These are phyloP conservation scores for Fusarium duplospermum DNA, from an alignment of 2,329 filamentous ascomycete genomes.

Conservation along the genomic window DNA sequence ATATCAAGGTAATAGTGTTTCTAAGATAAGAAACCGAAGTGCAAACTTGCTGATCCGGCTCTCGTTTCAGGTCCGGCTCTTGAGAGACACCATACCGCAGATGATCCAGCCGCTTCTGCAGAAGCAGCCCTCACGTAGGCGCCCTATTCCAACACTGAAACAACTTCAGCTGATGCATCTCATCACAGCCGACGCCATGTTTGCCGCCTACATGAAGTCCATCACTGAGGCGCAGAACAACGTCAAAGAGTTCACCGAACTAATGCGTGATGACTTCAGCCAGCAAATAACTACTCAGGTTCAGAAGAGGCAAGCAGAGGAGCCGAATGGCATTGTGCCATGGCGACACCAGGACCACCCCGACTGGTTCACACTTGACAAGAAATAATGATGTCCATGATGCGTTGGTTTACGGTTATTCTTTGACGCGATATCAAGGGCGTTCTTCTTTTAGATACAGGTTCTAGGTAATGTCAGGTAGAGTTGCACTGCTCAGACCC, in stretches of 20 bases:
- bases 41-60: conserved; percentile 32
- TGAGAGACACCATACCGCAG: conserved; percentile 53
- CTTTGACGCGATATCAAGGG: conserved; percentile 1
- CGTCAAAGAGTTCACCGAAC: conserved; percentile 62
- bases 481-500: background rate
- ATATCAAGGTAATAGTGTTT: conserved; percentile 59
- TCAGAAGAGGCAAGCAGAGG: conserved; percentile 63
- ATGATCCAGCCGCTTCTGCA: conserved; percentile 61
- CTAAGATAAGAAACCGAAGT: conserved; percentile 18
- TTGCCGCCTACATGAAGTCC: conserved; percentile 60
- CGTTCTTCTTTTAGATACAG: conserved; percentile 14
- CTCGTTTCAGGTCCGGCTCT: conserved; percentile 46
- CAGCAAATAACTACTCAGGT: conserved; percentile 64
- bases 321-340: conserved; percentile 67
- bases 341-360: conserved; percentile 71
- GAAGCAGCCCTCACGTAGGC: conserved; percentile 64
- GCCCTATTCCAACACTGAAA: conserved; percentile 28
- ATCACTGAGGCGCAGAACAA: conserved; percentile 61
- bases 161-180: conserved; percentile 21
- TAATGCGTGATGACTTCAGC: conserved; percentile 60
- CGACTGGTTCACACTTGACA: conserved; percentile 62
- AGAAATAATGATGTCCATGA: conserved; percentile 24
- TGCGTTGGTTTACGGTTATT: conserved; percentile 14
- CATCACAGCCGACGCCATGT: conserved; percentile 61
- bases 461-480: background rate